Evolutionary conservation across 768 basidiomycete genomes (phyloP).

Genomic region (Royoungia palumana): DNA sequence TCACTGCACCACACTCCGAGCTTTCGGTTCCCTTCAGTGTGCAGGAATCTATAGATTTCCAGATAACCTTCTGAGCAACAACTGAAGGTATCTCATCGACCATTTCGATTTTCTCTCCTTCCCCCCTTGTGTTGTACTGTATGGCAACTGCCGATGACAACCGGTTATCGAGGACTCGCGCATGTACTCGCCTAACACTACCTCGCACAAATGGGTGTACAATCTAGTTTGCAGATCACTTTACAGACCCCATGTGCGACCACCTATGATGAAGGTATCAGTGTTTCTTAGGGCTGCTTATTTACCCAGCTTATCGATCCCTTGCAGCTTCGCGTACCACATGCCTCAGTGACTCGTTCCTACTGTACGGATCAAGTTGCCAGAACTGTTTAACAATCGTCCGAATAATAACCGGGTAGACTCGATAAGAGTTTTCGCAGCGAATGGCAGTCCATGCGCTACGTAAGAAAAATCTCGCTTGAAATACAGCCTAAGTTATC

Average conservation of each 20-base stretch:
- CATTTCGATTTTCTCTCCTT: conserved; percentile 47
- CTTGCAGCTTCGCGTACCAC: too few relatives aligned
- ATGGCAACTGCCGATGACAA: conserved; percentile 58
- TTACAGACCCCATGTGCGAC: conserved; percentile 14
- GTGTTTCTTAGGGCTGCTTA: background rate
- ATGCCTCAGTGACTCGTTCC: too few relatives aligned
- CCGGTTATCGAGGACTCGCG: conserved; percentile 35
- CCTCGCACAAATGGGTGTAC: conserved; percentile 34
- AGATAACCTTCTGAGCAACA: conserved; percentile 41
- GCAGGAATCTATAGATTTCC: conserved; percentile 52
- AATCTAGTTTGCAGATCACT: conserved; percentile 21
- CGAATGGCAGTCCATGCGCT: too few relatives aligned
- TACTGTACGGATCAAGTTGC: too few relatives aligned
- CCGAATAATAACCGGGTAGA: too few relatives aligned
- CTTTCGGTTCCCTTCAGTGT: conserved; percentile 35
- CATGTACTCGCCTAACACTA: conserved; percentile 32
- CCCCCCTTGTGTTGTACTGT: conserved; percentile 43
- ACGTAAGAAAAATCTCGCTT: too few relatives aligned
- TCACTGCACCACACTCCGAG: conserved; percentile 35
- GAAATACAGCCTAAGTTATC: too few relatives aligned
- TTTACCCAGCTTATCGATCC: background rate
- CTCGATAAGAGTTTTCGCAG: too few relatives aligned
- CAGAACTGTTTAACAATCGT: background rate
- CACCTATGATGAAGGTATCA: conserved; percentile 16
- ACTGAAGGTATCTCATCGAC: conserved; percentile 28